Percentiles rank a stretch among this genome's conserved stretches.
phyloP scores from a whole-genome alignment of 2,329 filamentous ascomycete species.

The Seiridium cupressi region DNA sequence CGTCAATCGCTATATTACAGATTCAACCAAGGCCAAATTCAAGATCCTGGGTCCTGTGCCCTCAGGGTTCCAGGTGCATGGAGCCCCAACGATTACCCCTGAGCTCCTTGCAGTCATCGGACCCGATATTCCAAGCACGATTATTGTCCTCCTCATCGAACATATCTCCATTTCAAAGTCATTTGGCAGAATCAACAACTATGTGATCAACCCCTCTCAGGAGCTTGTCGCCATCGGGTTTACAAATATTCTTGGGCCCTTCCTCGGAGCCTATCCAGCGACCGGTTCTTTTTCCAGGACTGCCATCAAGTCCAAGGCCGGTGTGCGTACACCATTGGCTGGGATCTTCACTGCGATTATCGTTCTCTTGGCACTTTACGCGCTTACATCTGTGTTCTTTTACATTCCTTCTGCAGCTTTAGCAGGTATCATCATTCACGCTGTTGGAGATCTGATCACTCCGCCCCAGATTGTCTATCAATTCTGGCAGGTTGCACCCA shows the following conservation, averaged over 20 bases:
- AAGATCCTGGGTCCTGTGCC: constrained; percentile 67
- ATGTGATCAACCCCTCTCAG: constrained; percentile 75
- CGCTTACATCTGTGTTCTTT: constrained; percentile 78
- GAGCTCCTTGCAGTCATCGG: constrained; percentile 62
- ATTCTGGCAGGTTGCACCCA: constrained; percentile 81
- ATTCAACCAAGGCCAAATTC: constrained; percentile 54
- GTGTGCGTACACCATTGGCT: constrained; percentile 81
- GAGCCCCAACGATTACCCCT: constrained; percentile 59
- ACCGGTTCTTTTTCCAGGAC: constrained; percentile 90
- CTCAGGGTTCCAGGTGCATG: constrained; percentile 71
- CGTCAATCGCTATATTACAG: constrained; percentile 58
- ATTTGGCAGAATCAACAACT: constrained; percentile 77
- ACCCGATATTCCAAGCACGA: constrained; percentile 42
- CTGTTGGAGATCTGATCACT: constrained; percentile 82
- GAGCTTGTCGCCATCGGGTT: constrained; percentile 78
- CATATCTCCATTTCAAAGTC: constrained; percentile 84
- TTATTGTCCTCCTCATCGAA: constrained; percentile 75
- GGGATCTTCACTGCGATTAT: constrained; percentile 82
- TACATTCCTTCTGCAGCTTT: constrained; percentile 80
- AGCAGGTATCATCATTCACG: constrained; percentile 85
- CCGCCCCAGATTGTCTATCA: constrained; percentile 81
- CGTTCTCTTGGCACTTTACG: constrained; percentile 82
- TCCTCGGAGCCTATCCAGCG: constrained; percentile 69
- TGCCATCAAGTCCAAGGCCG: constrained; percentile 92
- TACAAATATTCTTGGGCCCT: constrained; percentile 73